Evolutionary conservation across 129 eudicot species (phyloP), one percentile per base, ranked within the genome.

Genomic region (Flaveria bidentis): DNA sequence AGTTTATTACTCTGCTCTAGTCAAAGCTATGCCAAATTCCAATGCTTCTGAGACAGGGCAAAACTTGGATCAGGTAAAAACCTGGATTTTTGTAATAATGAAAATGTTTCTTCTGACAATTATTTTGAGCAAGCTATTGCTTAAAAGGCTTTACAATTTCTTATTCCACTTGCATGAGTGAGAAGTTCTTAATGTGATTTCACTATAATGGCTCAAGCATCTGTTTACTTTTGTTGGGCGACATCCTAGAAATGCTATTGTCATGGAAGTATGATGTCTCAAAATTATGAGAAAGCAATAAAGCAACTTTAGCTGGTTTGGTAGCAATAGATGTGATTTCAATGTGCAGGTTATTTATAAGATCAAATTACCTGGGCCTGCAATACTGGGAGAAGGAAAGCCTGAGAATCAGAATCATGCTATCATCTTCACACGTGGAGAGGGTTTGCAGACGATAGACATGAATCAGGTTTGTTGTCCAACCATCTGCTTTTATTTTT

Each of bases 381-480:
- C 96, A 58, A 92, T 92, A 20, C 80, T 92, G 80, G 97, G 97
- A 69, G 97, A 91, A 66, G 97, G 96, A 50, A 89, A 91, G 84
- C 92, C 97, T 25, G 97, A 91, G 80, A 91, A 89, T 83, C 97
- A 91, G 85, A 91, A 91, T 80, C 97, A 91, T 84, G 96, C 96
- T 46, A 89, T 92, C 74, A 92, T 89, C 73, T 92, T 92, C 83
- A 89, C 97, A 36, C 92, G 97, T n/a, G 97, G 97, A 72, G 96
- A 89, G 83, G 96, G 96, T 62, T 82, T 92, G 82, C 97, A 92
- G 71, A 87, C 96, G 57, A 92, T 92, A 78, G 96, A 92, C 82
- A 92, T 89, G 96, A 92, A 92, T 82, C 96, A 92, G 94, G 98
- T 90, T 63, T 73, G 61, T 55, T 53, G 8, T 66, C 72, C 65